Evolutionary conservation across 164 flowering plant species (phyloP), one percentile per base, ranked within the genome.

Genomic region (Piper betle): DNA sequence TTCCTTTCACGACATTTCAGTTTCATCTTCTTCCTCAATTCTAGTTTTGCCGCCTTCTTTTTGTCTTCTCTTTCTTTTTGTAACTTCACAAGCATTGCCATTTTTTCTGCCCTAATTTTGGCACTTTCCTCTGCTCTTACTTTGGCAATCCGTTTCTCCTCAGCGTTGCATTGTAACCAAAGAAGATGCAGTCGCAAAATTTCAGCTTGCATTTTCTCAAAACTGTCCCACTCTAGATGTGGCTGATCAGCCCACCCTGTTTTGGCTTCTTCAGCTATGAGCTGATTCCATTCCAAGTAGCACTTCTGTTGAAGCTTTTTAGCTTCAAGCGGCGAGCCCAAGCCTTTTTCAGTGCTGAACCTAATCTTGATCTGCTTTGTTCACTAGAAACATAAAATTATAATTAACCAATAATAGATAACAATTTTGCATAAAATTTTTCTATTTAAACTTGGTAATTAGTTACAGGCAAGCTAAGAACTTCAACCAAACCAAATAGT

Each of bases 221-320:
- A 84, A 78, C 94, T 84, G 68, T 85, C 82, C 97, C 97, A 91
- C 6, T 76, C 74, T 57, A 88, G 80, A 69, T 83, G 81, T 66
- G 79, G 52, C 70, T 91, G 80, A 39, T 64, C 84, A 52, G 4
- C 64, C 19, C 82, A 79, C 67, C 96, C 97, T 69, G 41, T 76
- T 74, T 67, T 86, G 60, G 97, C 91, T 69, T 83, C 86, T 62
- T 68, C 66, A 62, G 92, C 90, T 61, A 91, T 79, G 60, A 75
- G 78, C 57, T 78, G 67, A 37, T 68, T 71, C 97, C 97, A 91
- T 59, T 74, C 67, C 52, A 66, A 56, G 56, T 75, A 72, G 39
- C 89, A 77, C 56, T 74, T 80, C 65, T 86, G 81, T 60, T 72
- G 74, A 41, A 67, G 63, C 57, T 71, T 66, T 73, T 85, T 75